phyloP scores from a whole-genome alignment of 345 rosid species.

The Populus pruinosa region DNA sequence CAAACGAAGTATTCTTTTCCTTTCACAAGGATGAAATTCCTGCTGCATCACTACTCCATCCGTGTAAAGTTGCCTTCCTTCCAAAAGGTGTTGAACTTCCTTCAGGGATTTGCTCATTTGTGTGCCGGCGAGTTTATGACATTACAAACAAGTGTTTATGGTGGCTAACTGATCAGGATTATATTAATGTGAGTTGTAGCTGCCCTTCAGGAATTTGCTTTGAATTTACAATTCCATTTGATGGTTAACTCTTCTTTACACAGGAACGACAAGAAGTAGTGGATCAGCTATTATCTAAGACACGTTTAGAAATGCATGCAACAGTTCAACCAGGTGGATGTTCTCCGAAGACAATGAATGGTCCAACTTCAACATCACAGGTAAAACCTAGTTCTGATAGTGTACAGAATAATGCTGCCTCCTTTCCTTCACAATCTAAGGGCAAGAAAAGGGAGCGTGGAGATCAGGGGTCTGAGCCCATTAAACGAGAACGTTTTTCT shows the following conservation, averaged over 20 bases:
- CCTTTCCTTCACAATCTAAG: conserved; percentile 63
- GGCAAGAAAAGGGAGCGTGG: conserved; percentile 91
- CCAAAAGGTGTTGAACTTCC: conserved; percentile 76
- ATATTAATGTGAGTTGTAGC: conserved; percentile 63
- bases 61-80: conserved; percentile 96
- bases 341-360: conserved; percentile 70
- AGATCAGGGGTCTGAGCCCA: conserved; percentile 68
- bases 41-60: conserved; percentile 89
- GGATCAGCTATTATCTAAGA: conserved; percentile 63
- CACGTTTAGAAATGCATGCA: conserved; percentile 71
- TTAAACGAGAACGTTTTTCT: conserved; percentile 57
- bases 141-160: conserved; percentile 64
- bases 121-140: conserved; percentile 87
- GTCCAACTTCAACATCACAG: conserved; percentile 73
- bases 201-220: neutral
- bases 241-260: conserved; percentile 5
- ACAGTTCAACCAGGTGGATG: conserved; percentile 73
- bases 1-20: conserved; percentile 91
- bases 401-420: conserved; percentile 49
- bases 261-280: conserved; percentile 74
- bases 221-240: neutral
- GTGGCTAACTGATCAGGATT: conserved; percentile 95
- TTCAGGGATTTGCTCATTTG: conserved; percentile 70
- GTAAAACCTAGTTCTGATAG: conserved; percentile 63
- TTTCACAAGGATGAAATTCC: conserved; percentile 91